Conservation (phyloP, 2,329 filamentous ascomycete species). For the Botrytis paeoniae region DNA sequence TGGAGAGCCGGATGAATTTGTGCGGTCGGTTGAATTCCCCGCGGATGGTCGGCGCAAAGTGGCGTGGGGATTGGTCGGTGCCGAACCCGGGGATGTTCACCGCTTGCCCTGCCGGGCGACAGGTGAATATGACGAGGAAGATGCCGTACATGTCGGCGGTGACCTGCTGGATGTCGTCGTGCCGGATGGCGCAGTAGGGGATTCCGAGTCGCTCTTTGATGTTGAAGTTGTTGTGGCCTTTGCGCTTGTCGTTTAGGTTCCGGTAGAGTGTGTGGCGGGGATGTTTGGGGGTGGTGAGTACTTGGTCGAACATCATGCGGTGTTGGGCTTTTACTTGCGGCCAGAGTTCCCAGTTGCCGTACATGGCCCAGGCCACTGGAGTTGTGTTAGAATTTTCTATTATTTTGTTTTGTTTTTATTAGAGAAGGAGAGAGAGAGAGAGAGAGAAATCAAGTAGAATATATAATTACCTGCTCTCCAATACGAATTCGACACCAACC, state of each 20-base stretch:
- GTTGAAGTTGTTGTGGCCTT: background rate
- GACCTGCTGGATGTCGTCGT: conserved; percentile 11
- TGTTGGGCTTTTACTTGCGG: conserved; percentile 6
- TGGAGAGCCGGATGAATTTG: conserved; percentile 2
- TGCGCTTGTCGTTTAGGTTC: background rate
- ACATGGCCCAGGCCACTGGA: conserved; percentile 3
- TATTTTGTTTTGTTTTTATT: background rate
- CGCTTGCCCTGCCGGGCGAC: background rate
- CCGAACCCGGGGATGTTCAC: rapidly evolving
- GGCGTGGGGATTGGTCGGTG: background rate
- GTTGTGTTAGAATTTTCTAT: background rate
- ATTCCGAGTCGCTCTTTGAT: background rate
- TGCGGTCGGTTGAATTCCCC: background rate
- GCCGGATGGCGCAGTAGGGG: conserved; percentile 10
- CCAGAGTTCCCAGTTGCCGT: conserved; percentile 4
- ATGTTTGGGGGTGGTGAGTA: background rate
- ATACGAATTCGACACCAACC: background rate
- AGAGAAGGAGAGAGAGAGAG: background rate
- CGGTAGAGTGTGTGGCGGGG: background rate
- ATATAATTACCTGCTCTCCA: background rate
- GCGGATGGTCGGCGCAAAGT: background rate
- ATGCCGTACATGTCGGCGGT: conserved; percentile 11
- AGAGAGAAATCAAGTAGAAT: background rate
- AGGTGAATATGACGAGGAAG: background rate
- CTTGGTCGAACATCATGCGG: background rate